These are phyloP conservation scores for Nitzschia sp. DNA, from an alignment of 108 stramenopile species.

Conservation along the genomic window DNA sequence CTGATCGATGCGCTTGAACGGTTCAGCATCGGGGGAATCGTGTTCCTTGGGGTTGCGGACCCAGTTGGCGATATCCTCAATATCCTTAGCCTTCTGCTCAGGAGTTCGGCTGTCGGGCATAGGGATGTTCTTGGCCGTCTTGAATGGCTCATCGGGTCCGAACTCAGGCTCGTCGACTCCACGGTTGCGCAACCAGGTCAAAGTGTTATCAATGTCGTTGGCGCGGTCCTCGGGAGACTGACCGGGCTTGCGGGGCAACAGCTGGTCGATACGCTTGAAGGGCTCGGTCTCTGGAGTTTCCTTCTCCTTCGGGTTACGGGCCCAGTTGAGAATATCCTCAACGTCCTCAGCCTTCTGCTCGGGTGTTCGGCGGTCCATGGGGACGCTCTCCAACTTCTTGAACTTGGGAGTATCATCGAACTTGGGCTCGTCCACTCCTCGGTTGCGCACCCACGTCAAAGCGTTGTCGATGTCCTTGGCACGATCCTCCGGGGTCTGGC, in stretches of 20 bases:
- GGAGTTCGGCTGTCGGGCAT: slow-evolving; percentile 17
- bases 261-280: slow-evolving; percentile 27
- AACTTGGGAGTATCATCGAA: slow-evolving; percentile 4
- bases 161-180: slow-evolving; percentile 25
- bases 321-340: slow-evolving; percentile 20
- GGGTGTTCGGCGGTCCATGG: slow-evolving; percentile 22
- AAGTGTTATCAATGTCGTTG: slow-evolving; percentile 39
- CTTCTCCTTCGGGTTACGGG: slow-evolving; percentile 14
- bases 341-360: slow-evolving; percentile 17
- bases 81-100: slow-evolving; percentile 8
- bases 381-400: slow-evolving; percentile 23
- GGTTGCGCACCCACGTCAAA: slow-evolving; percentile 34
- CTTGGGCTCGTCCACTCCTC: slow-evolving; percentile 10
- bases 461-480: slow-evolving; percentile 39
- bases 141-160: slow-evolving; percentile 5
- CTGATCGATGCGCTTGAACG: slow-evolving; percentile 21
- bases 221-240: slow-evolving; percentile 33
- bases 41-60: slow-evolving; percentile 24
- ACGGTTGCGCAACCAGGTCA: slow-evolving; percentile 43
- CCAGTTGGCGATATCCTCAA: slow-evolving; percentile 17
- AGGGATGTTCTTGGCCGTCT: background rate
- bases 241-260: slow-evolving; percentile 30
- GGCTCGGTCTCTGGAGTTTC: slow-evolving; percentile 6
- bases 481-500: slow-evolving; percentile 24
- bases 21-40: background rate